Evolutionary conservation across 140 eudicot species (phyloP), one percentile per base, ranked within the genome.

Genomic region (Anethum foeniculum): DNA sequence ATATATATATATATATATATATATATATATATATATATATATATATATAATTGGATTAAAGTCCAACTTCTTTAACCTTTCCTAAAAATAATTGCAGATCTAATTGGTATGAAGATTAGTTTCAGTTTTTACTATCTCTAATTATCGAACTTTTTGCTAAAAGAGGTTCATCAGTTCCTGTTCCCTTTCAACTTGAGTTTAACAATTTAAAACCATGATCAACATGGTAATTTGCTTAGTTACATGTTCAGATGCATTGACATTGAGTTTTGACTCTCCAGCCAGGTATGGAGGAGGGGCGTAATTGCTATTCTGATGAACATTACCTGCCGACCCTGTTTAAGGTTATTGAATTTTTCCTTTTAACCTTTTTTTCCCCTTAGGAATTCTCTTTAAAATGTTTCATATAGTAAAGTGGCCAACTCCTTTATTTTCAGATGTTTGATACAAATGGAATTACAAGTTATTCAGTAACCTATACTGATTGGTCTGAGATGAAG

Each of bases 401-500:
- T 75, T 46, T 18, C 18, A 47, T 44, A 4, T 74, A n/a, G 25
- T 43, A 1, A 43, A n/a, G 36, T 7, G 52, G 27, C 62, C 23
- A 75, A 75, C 62, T 28, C 19, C n/a, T 38, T 38, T 18, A 15
- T 19, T 71, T 25, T 27, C 82, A 90, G 96, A 86, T 90, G 91
- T 81, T 86, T 32, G 93, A 90, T 82, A 92, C 93, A 18, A 36
- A 28, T 43, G 93, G 96, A 34, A 88, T 90, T 71, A 81, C 96
- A 48, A 87, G 89, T 54, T 88, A 90, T 86, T 90, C 96, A 32
- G 92, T 90, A 85, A 90, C 96, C 52, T 85, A 77, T 80, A 91
- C 87, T 34, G 96, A 90, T 84, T 90, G 96, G 96, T 90, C 96
- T 44, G 96, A 90, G 83, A 83, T 90, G 80, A 90, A 90, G 84